These are phyloP conservation scores for Geosmithia putterillii DNA, from an alignment of 2,329 filamentous ascomycete species.

Conservation along the genomic window DNA sequence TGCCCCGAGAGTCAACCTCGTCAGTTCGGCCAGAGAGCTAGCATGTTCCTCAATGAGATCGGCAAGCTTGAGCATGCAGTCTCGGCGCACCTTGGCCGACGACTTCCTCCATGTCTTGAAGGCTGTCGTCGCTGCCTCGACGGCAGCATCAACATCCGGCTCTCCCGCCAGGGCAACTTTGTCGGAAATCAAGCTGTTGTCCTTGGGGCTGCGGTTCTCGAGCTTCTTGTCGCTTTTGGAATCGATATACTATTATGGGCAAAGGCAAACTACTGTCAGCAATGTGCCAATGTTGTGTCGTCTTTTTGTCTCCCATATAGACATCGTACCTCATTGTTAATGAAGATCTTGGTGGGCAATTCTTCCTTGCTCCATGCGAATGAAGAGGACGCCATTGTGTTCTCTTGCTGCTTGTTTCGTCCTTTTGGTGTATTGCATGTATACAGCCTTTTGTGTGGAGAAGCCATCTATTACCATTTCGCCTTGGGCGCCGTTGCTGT, in stretches of 20 bases:
- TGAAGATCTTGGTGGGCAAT: slow-evolving; percentile 22
- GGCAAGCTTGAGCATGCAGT: slow-evolving; percentile 30
- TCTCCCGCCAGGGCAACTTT: slow-evolving; percentile 31
- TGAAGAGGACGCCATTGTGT: not conserved
- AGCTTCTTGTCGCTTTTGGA: slow-evolving; percentile 31
- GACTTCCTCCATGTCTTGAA: slow-evolving; percentile 28
- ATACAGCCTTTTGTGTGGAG: no score
- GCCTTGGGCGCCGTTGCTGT: no score
- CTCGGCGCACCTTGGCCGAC: slow-evolving; percentile 19
- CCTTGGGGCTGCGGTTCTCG: slow-evolving; percentile 33
- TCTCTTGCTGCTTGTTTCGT: not conserved
- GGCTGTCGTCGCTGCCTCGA: slow-evolving; percentile 30
- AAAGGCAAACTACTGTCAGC: not conserved
- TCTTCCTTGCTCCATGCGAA: slow-evolving; percentile 15
- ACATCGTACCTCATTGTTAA: slow-evolving; percentile 20
- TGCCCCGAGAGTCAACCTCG: slow-evolving; percentile 31
- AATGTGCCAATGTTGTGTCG: not conserved
- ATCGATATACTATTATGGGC: slow-evolving; percentile 21
- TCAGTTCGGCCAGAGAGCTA: slow-evolving; percentile 22
- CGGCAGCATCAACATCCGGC: slow-evolving; percentile 31
- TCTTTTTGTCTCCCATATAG: not conserved
- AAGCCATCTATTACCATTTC: no score
- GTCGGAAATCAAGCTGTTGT: slow-evolving; percentile 34
- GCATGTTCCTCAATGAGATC: slow-evolving; percentile 23
- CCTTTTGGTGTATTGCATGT: not conserved